Conservation (phyloP, 225 moss, liverwort and hornwort species). For the Sphagnum contortum region DNA sequence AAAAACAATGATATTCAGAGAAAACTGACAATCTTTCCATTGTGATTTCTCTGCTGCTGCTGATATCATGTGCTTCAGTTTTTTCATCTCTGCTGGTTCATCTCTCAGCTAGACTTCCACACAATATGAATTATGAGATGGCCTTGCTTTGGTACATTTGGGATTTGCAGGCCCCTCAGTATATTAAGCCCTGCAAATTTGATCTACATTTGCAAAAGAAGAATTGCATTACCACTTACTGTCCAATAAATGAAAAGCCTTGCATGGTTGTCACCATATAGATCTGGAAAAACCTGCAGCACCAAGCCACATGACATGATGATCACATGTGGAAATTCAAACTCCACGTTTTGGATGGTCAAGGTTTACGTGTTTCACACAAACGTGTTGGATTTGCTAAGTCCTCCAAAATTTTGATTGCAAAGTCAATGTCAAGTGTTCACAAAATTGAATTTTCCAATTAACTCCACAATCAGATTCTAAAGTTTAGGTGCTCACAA, state of each 20-base stretch:
- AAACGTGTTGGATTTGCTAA: too few species aligned
- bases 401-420: too few species aligned
- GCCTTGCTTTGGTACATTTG: too few species aligned
- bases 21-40: background rate
- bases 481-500: too few species aligned
- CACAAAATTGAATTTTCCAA: too few species aligned
- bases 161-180: too few species aligned
- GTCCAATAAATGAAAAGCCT: constrained; percentile 56
- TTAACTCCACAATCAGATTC: too few species aligned
- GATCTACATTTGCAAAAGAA: background rate
- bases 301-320: background rate
- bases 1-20: background rate
- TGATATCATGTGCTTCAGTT: background rate
- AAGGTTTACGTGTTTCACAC: too few species aligned
- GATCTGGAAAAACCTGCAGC: constrained; percentile 29
- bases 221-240: constrained; percentile 16
- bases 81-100: background rate
- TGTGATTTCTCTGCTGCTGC: background rate
- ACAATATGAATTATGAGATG: background rate
- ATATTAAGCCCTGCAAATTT: too few species aligned
- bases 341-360: too few species aligned
- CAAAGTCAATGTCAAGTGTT: too few species aligned
- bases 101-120: background rate
- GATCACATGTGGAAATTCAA: too few species aligned
- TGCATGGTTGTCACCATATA: constrained; percentile 35